Conservation (phyloP, 192 early-diverging fungal genomes). For the Paraglomus brasilianum region DNA sequence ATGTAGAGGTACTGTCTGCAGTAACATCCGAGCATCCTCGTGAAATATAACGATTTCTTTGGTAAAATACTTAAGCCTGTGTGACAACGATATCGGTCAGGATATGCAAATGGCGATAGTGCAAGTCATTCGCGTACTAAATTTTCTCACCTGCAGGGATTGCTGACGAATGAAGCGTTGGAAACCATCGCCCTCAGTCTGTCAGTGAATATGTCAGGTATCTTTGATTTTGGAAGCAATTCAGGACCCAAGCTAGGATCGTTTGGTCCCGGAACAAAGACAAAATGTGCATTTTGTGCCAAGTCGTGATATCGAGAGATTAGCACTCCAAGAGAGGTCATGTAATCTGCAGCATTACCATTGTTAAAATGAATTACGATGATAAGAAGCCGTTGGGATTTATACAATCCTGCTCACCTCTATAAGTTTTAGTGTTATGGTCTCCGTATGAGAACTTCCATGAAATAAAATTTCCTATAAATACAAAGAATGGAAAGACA, state of each 20-base stretch:
- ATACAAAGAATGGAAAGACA: conserved; percentile 76
- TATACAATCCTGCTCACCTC: conserved; percentile 38
- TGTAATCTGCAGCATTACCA: no score
- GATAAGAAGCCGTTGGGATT: conserved; percentile 31
- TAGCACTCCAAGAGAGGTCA: conserved; percentile 59
- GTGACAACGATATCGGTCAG: neutral
- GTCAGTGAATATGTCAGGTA: conserved; percentile 70
- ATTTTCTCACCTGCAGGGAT: conserved; percentile 71
- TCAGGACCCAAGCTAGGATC: conserved; percentile 74
- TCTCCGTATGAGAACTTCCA: conserved; percentile 66
- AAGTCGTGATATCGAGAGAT: conserved; percentile 65
- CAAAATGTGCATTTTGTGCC: conserved; percentile 63
- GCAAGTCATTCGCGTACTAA: neutral
- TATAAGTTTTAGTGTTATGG: conserved; percentile 61
- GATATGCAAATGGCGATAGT: neutral
- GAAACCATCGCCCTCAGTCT: conserved; percentile 58
- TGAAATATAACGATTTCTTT: conserved; percentile 87
- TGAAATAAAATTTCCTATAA: conserved; percentile 86
- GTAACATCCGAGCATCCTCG: conserved; percentile 59
- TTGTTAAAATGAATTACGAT: no score
- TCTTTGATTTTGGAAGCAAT: conserved; percentile 69
- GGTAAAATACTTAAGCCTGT: neutral
- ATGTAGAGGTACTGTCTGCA: no score
- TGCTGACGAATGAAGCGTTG: conserved; percentile 68
- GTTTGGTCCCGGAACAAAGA: conserved; percentile 87